A percentile compares a stretch with the other conserved stretches of the same genome.
These are phyloP conservation scores for Hirschfeldia incana DNA, from an alignment of 345 rosid genomes.

Conservation along the genomic window DNA sequence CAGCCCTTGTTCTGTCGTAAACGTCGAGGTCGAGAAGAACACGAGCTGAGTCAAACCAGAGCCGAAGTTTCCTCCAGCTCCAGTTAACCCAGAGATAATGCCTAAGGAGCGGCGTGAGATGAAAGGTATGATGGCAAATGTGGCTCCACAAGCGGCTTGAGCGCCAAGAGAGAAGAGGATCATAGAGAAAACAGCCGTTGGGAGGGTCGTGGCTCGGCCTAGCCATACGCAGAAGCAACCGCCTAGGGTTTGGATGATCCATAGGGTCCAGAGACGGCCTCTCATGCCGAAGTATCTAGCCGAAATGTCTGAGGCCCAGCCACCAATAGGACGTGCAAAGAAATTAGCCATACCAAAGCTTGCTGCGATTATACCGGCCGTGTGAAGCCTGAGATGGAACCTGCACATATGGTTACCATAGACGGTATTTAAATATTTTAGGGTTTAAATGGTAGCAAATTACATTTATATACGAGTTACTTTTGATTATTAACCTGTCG, in stretches of 20 bases:
- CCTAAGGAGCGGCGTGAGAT: slow-evolving; percentile 78
- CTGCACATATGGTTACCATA: slow-evolving; percentile 34
- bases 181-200: slow-evolving; percentile 63
- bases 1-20: slow-evolving; percentile 58
- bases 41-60: slow-evolving; percentile 73
- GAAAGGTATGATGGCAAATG: slow-evolving; percentile 81
- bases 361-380: slow-evolving; percentile 78
- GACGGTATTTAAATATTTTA: neutral
- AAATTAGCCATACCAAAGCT: slow-evolving; percentile 84
- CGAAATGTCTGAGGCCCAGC: slow-evolving; percentile 63
- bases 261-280: slow-evolving; percentile 73
- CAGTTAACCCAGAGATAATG: slow-evolving; percentile 56
- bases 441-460: neutral
- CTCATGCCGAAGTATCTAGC: slow-evolving; percentile 76
- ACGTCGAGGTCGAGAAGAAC: slow-evolving; percentile 58
- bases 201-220: slow-evolving; percentile 66
- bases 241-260: slow-evolving; percentile 77
- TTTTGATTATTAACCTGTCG: slow-evolving; percentile 45
- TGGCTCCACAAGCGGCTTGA: slow-evolving; percentile 93
- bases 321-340: slow-evolving; percentile 77
- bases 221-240: slow-evolving; percentile 78
- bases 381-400: slow-evolving; percentile 70
- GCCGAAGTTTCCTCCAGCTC: slow-evolving; percentile 86
- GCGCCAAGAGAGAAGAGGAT: slow-evolving; percentile 77
- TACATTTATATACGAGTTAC: neutral